Percentiles rank a stretch among this genome's conserved stretches.
These are phyloP conservation scores for Ogataea methylovora DNA, from an alignment of 805 yeast genomes.

Conservation along the genomic window DNA sequence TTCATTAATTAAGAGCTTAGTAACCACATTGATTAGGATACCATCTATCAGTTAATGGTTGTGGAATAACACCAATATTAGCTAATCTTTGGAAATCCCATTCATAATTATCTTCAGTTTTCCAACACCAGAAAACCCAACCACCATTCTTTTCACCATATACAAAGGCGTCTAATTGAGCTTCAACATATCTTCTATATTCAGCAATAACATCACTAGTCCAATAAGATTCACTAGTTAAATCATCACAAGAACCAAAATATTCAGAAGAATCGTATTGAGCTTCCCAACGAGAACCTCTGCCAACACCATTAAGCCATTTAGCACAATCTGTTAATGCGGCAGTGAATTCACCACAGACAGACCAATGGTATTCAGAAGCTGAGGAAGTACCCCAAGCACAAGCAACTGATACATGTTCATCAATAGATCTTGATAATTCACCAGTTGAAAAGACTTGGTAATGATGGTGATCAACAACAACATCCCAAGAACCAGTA, in stretches of 20 bases:
- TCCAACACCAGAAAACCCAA: conserved; percentile 94
- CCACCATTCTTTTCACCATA: conserved; percentile 57
- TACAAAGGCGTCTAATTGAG: conserved; percentile 75
- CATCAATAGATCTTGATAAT: conserved; percentile 49
- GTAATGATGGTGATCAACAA: conserved; percentile 86
- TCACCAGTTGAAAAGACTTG: conserved; percentile 71
- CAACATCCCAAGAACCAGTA: conserved; percentile 44
- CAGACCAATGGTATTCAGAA: conserved; percentile 60
- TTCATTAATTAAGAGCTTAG: no score
- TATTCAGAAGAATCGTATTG: conserved; percentile 29
- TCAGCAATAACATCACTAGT: conserved; percentile 44
- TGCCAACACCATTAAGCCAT: conserved; percentile 64
- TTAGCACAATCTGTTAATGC: conserved; percentile 65
- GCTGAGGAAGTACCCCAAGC: conserved; percentile 34
- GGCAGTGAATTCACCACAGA: conserved; percentile 69
- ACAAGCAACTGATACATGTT: conserved; percentile 52
- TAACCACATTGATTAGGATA: conserved; percentile 25
- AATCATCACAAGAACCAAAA: conserved; percentile 56
- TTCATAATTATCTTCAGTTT: conserved; percentile 74
- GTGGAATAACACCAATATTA: conserved; percentile 63
- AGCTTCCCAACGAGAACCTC: conserved; percentile 58
- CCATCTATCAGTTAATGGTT: conserved; percentile 44
- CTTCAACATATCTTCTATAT: conserved; percentile 72
- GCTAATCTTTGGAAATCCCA: conserved; percentile 74
- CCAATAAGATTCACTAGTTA: conserved; percentile 41